Evolutionary conservation across 2,329 filamentous ascomycete species (phyloP).

Genomic region (Alternaria conjuncta): DNA sequence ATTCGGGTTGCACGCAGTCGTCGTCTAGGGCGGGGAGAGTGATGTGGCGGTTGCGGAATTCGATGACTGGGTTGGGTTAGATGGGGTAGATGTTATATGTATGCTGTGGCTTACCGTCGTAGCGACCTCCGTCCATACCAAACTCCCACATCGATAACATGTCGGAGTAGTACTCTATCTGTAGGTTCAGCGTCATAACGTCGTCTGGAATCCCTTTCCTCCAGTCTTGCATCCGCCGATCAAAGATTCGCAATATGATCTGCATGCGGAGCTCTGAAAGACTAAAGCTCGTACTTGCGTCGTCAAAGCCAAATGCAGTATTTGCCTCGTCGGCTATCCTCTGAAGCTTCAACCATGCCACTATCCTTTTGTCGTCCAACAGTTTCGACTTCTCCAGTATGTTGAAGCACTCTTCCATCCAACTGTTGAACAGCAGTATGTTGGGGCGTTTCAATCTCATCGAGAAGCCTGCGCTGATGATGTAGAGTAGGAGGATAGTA

Average conservation of each 20-base stretch:
- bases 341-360: constrained; percentile 43
- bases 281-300: constrained; percentile 47
- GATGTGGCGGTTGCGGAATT: constrained; percentile 43
- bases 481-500: constrained; percentile 41
- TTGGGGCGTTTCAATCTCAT: constrained; percentile 45
- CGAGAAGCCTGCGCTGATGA: constrained; percentile 42
- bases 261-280: constrained; percentile 45
- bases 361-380: constrained; percentile 36
- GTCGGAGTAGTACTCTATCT: constrained; percentile 41
- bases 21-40: constrained; percentile 45
- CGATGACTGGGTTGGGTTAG: constrained; percentile 26
- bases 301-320: constrained; percentile 47
- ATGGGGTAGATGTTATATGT: too few species aligned
- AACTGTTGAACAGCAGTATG: constrained; percentile 44
- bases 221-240: constrained; percentile 46
- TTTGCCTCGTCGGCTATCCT: constrained; percentile 47
- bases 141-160: constrained; percentile 48
- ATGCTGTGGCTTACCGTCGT: constrained; percentile 24
- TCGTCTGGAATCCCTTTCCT: constrained; percentile 39
- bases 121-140: constrained; percentile 46
- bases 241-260: constrained; percentile 45
- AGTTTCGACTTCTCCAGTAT: constrained; percentile 42
- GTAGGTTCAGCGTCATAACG: constrained; percentile 36
- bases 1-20: constrained; percentile 42
- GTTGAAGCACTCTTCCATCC: constrained; percentile 45